Evolutionary conservation across 306 rosid genomes (phyloP).

Genomic region (Cucurbita ficifolia): DNA sequence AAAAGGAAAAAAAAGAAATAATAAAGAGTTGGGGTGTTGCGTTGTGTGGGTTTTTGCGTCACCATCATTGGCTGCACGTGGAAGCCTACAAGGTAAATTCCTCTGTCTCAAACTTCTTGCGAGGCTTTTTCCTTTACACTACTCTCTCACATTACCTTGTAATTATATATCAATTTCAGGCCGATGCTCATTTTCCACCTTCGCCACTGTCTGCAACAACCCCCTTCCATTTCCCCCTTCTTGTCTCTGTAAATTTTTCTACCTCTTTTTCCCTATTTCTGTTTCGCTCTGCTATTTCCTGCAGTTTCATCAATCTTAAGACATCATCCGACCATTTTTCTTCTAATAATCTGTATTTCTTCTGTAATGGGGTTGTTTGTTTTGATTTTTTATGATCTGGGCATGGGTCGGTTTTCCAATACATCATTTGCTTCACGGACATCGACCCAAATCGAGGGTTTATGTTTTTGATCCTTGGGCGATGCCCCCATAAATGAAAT

Average conservation of each 20-base stretch:
- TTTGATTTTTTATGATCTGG: slow-evolving; percentile 42
- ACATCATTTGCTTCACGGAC: background rate
- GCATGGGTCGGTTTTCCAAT: slow-evolving; percentile 10
- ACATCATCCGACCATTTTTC: slow-evolving; percentile 5
- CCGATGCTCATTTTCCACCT: slow-evolving; percentile 30
- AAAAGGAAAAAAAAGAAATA: background rate
- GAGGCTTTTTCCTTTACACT: background rate
- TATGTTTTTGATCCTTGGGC: background rate
- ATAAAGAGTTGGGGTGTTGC: background rate
- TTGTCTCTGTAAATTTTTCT: slow-evolving; percentile 13
- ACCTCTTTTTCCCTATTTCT: slow-evolving; percentile 8
- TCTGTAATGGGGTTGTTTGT: slow-evolving; percentile 17
- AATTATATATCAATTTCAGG: slow-evolving; percentile 17
- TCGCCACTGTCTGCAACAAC: slow-evolving; percentile 32
- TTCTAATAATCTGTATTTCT: slow-evolving; percentile 9
- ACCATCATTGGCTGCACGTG: slow-evolving; percentile 49
- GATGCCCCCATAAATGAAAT: background rate
- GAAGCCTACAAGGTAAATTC: slow-evolving; percentile 28
- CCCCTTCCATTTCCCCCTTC: slow-evolving; percentile 4
- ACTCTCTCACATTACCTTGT: slow-evolving; percentile 4
- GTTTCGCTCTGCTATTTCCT: slow-evolving; percentile 11
- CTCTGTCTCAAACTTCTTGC: slow-evolving; percentile 15
- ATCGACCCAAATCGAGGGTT: slow-evolving; percentile 6
- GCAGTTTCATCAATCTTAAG: slow-evolving; percentile 11
- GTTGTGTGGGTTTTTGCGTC: slow-evolving; percentile 24